phyloP scores from a whole-genome alignment of 1,284 basidiomycete species.

The Malassezia vespertilionis region DNA sequence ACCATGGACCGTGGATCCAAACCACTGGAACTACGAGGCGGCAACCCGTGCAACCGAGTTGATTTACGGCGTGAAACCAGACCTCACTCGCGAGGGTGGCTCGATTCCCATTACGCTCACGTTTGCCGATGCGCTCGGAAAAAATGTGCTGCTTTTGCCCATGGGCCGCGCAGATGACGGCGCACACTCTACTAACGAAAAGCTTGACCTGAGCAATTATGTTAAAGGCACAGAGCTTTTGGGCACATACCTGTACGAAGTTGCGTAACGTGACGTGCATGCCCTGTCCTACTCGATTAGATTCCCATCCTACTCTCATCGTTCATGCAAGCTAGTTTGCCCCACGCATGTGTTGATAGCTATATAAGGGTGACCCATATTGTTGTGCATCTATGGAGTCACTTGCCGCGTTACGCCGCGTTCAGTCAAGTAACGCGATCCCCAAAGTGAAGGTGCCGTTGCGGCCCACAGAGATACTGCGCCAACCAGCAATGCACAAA shows the following conservation, averaged over 20 bases:
- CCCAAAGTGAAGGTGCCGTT: too few relatives aligned
- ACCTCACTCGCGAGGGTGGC: conserved; percentile 85
- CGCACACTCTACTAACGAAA: conserved; percentile 89
- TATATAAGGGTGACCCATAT: too few relatives aligned
- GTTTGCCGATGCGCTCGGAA: conserved; percentile 60
- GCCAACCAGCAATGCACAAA: too few relatives aligned
- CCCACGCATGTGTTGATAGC: too few relatives aligned
- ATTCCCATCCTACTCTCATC: too few relatives aligned
- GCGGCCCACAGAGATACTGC: too few relatives aligned
- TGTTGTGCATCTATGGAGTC: too few relatives aligned
- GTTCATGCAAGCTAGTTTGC: too few relatives aligned
- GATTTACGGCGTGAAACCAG: conserved; percentile 70
- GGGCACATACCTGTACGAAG: conserved; percentile 66
- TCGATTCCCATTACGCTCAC: conserved; percentile 93
- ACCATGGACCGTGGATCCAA: conserved; percentile 46
- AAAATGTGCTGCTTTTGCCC: conserved; percentile 67
- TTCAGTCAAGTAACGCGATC: too few relatives aligned
- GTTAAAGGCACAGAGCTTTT: conserved; percentile 66
- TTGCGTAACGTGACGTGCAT: too few relatives aligned
- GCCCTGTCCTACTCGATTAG: too few relatives aligned
- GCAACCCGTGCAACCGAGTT: conserved; percentile 72
- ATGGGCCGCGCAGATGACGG: conserved; percentile 70
- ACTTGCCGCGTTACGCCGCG: too few relatives aligned
- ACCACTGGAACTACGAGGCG: conserved; percentile 89
- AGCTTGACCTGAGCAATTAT: conserved; percentile 83